phyloP scores from a whole-genome alignment of 2,329 filamentous ascomycete genomes.

The Epichloe sylvatica region DNA sequence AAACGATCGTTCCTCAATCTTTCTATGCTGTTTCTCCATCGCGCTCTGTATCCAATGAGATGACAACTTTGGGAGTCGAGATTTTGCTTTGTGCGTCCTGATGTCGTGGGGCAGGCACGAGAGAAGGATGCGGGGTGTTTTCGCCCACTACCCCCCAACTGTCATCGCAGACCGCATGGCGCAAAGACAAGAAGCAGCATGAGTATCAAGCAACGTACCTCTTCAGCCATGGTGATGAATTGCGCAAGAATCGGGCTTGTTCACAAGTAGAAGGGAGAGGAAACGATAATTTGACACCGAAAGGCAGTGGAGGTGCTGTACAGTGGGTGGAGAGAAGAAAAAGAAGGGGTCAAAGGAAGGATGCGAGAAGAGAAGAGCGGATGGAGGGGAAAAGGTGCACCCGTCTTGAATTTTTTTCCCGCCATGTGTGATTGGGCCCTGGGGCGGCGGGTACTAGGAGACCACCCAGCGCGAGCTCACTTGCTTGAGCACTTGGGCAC shows the following conservation, averaged over 20 bases:
- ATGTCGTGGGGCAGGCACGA: constrained; percentile 21
- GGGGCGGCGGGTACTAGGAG: constrained; percentile 7
- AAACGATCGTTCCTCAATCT: neutral
- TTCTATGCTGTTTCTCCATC: neutral
- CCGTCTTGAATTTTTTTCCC: constrained; percentile 24
- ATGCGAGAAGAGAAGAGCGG: constrained; percentile 16
- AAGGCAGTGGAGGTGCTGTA: constrained; percentile 10
- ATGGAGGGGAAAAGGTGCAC: constrained; percentile 14
- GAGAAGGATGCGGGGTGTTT: constrained; percentile 34
- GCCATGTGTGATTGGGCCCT: constrained; percentile 23
- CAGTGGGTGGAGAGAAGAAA: constrained; percentile 10
- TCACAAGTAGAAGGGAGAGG: constrained; percentile 13
- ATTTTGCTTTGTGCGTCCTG: constrained; percentile 8
- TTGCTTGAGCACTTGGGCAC: neutral
- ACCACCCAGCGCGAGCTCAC: neutral
- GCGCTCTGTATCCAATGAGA: neutral
- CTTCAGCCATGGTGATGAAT: constrained; percentile 44
- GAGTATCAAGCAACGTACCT: constrained; percentile 29
- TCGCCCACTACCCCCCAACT: constrained; percentile 16
- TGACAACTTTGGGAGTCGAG: neutral
- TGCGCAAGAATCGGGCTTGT: constrained; percentile 22
- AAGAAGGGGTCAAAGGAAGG: constrained; percentile 9
- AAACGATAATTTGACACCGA: constrained; percentile 11
- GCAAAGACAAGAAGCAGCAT: constrained; percentile 7
- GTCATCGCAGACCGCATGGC: constrained; percentile 15